Percentiles rank a stretch among this genome's conserved stretches.
Evolutionary conservation across 2,329 filamentous ascomycete species (phyloP).

Genomic region (Phialophora chinensis): DNA sequence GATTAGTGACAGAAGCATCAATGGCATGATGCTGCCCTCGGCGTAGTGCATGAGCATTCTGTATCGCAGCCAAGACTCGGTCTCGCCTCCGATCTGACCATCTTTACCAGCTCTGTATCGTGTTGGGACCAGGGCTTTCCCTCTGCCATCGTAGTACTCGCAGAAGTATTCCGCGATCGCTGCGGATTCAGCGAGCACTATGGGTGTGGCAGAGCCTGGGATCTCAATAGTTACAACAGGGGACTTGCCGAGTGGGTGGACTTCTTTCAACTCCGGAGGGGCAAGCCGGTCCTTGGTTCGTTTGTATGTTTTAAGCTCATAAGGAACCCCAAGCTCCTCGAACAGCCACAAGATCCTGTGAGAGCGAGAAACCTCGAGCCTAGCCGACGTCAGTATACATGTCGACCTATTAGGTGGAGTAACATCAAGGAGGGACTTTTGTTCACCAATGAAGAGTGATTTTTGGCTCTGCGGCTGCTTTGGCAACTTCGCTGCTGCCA

Average conservation of each 20-base stretch:
- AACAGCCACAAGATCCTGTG: conserved; percentile 86
- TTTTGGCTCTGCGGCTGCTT: conserved; percentile 45
- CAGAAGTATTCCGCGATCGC: conserved; percentile 82
- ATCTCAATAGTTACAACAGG: conserved; percentile 73
- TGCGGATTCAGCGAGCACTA: conserved; percentile 80
- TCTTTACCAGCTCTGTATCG: conserved; percentile 61
- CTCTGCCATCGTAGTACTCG: conserved; percentile 63
- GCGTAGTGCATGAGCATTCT: conserved; percentile 80
- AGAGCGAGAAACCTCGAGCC: conserved; percentile 82
- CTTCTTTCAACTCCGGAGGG: conserved; percentile 73
- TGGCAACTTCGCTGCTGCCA: not conserved
- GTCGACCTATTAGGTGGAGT: not conserved
- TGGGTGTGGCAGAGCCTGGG: conserved; percentile 52
- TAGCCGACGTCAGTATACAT: conserved; percentile 45
- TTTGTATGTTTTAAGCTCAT: conserved; percentile 80
- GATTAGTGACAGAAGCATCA: conserved; percentile 69
- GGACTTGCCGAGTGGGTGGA: conserved; percentile 87
- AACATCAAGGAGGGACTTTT: not conserved
- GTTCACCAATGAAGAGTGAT: conserved; percentile 69
- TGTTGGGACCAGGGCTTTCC: conserved; percentile 56
- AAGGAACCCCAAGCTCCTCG: conserved; percentile 78
- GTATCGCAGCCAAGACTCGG: conserved; percentile 65
- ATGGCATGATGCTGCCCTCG: conserved; percentile 81
- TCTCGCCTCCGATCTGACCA: conserved; percentile 62
- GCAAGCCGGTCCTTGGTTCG: conserved; percentile 70